Evolutionary conservation across 176 grass and related monocot genomes (phyloP).

Genomic region (Canna indica): DNA sequence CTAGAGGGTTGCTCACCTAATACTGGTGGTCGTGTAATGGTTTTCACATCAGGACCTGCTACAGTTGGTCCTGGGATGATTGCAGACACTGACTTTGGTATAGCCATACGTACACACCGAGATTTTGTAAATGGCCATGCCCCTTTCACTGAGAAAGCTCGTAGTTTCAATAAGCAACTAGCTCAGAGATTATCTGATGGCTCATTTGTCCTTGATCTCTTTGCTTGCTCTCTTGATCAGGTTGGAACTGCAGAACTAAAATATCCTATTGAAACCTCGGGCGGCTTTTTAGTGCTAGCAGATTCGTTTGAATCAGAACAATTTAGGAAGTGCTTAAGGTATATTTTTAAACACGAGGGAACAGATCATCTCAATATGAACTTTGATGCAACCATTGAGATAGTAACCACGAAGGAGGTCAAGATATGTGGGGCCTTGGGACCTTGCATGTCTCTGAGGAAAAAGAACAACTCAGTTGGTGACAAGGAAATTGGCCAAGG

Average conservation of each 20-base stretch:
- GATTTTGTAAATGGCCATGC: constrained; percentile 70
- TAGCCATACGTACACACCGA: constrained; percentile 71
- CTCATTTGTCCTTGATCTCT: constrained; percentile 79
- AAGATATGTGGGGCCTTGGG: constrained; percentile 97
- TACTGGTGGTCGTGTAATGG: constrained; percentile 63
- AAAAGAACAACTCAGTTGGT: constrained; percentile 67
- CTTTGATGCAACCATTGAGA: constrained; percentile 69
- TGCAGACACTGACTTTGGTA: constrained; percentile 61
- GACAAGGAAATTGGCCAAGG: constrained; percentile 85
- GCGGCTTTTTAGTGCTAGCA: constrained; percentile 63
- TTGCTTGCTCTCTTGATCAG: constrained; percentile 93
- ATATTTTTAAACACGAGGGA: constrained; percentile 60
- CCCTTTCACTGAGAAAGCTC: constrained; percentile 48
- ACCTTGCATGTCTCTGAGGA: constrained; percentile 61
- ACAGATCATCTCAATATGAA: constrained; percentile 70
- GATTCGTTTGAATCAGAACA: constrained; percentile 87
- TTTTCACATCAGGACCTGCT: constrained; percentile 82
- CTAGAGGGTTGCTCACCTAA: constrained; percentile 64
- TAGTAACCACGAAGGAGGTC: constrained; percentile 85
- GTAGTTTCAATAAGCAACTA: constrained; percentile 67
- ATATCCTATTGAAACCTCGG: constrained; percentile 76
- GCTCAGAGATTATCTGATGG: constrained; percentile 57
- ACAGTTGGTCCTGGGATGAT: constrained; percentile 84
- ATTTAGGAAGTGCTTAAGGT: constrained; percentile 70
- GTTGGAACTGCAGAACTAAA: constrained; percentile 78